These are phyloP conservation scores for Cyberlindnera mrakii DNA, from an alignment of 805 yeast genomes.

Conservation along the genomic window DNA sequence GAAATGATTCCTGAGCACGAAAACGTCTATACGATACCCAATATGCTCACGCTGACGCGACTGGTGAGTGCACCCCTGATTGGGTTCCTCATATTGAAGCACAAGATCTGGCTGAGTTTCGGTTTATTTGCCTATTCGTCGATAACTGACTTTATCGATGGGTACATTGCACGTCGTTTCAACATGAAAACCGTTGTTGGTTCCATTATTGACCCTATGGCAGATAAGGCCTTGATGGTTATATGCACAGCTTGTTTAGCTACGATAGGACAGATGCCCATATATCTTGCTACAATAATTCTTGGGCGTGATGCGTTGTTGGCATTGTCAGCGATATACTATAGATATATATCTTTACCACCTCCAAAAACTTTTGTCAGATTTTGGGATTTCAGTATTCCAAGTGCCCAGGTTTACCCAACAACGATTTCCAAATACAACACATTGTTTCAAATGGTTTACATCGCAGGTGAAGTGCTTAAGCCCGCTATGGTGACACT, in stretches of 20 bases:
- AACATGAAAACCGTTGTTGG: slow-evolving; percentile 80
- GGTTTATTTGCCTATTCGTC: slow-evolving; percentile 79
- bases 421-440: slow-evolving; percentile 80
- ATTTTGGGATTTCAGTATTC: slow-evolving; percentile 73
- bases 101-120: slow-evolving; percentile 59
- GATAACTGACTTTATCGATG: slow-evolving; percentile 87
- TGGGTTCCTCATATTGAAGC: slow-evolving; percentile 68
- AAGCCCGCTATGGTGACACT: slow-evolving; percentile 42
- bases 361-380: slow-evolving; percentile 66
- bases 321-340: slow-evolving; percentile 63
- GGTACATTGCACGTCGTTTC: slow-evolving; percentile 78
- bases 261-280: slow-evolving; percentile 63
- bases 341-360: slow-evolving; percentile 69
- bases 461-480: slow-evolving; percentile 60
- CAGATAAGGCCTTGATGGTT: slow-evolving; percentile 88
- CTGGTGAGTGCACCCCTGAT: slow-evolving; percentile 78
- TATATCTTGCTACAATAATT: slow-evolving; percentile 58
- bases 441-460: slow-evolving; percentile 89
- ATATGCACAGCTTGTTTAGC: slow-evolving; percentile 76
- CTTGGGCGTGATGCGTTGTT: slow-evolving; percentile 79
- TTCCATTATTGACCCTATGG: slow-evolving; percentile 88
- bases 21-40: slow-evolving; percentile 78
- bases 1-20: slow-evolving; percentile 37
- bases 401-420: slow-evolving; percentile 84
- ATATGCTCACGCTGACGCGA: slow-evolving; percentile 74